These are phyloP conservation scores for Tympanopsis confertula DNA, from an alignment of 2,329 filamentous ascomycete genomes.

Conservation along the genomic window DNA sequence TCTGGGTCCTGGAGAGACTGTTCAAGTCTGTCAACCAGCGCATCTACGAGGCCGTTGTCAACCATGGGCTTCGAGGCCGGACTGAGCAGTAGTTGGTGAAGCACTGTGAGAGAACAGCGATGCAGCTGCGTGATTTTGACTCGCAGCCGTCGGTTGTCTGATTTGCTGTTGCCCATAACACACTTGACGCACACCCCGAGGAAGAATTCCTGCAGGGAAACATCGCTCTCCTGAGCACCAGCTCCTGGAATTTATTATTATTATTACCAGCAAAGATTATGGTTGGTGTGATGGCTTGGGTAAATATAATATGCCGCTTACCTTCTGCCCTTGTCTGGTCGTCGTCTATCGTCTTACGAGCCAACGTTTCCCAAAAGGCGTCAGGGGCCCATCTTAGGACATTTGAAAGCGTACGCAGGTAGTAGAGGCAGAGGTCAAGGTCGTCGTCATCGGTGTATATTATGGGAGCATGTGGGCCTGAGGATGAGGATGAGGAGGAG, in stretches of 20 bases:
- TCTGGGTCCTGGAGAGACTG: constrained; percentile 50
- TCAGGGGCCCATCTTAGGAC: constrained; percentile 59
- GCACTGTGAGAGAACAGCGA: constrained; percentile 55
- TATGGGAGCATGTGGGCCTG: constrained; percentile 12
- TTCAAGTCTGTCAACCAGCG: constrained; percentile 57
- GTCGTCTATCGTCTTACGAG: constrained; percentile 43
- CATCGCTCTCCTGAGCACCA: constrained; percentile 41
- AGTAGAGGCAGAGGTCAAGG: constrained; percentile 66
- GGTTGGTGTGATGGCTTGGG: neutral
- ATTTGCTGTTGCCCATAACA: constrained; percentile 31
- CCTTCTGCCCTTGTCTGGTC: no score
- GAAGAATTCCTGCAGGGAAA: constrained; percentile 58
- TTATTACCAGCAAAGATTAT: no score
- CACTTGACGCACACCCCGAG: constrained; percentile 54
- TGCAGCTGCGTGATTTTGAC: constrained; percentile 55
- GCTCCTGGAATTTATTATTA: constrained; percentile 9
- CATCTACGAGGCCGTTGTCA: constrained; percentile 56
- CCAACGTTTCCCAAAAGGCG: constrained; percentile 58
- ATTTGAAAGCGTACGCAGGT: constrained; percentile 63
- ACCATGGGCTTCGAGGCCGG: constrained; percentile 47
- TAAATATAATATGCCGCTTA: neutral
- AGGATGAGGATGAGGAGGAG: constrained; percentile 9
- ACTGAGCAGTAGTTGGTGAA: constrained; percentile 58
- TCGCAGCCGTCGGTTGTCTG: constrained; percentile 21
- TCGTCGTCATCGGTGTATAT: constrained; percentile 49